These are phyloP conservation scores for Cyberlindnera xishuangbannaensis DNA, from an alignment of 805 yeast genomes.

Conservation along the genomic window DNA sequence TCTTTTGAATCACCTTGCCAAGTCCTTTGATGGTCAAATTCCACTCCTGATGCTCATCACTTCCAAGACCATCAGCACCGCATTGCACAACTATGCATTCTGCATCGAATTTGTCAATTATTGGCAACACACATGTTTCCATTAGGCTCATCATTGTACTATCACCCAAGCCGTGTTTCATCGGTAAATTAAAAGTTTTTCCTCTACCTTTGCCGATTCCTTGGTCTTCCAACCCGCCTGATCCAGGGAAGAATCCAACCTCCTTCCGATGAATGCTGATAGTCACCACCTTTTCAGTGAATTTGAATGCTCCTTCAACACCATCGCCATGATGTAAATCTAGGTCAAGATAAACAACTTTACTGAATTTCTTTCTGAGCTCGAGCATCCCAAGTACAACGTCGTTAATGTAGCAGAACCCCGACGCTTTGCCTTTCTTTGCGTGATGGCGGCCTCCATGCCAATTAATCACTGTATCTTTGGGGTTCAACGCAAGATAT, in stretches of 20 bases:
- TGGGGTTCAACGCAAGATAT: conserved; percentile 1
- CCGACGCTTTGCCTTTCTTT: conserved; percentile 47
- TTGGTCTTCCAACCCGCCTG: conserved; percentile 41
- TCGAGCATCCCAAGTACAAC: conserved; percentile 50
- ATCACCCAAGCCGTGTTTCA: conserved; percentile 52
- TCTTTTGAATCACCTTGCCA: conserved; percentile 28
- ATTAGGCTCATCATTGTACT: conserved; percentile 32
- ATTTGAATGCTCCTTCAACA: conserved; percentile 58
- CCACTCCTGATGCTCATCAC: conserved; percentile 65
- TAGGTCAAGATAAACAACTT: conserved; percentile 57
- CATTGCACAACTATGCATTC: conserved; percentile 57
- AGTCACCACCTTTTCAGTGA: conserved; percentile 50
- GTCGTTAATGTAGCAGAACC: conserved; percentile 73
- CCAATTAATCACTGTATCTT: conserved; percentile 54
- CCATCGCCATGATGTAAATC: conserved; percentile 84
- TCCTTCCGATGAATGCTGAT: conserved; percentile 62
- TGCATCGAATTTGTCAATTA: conserved; percentile 35
- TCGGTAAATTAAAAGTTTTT: conserved; percentile 47
- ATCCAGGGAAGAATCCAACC: conserved; percentile 68
- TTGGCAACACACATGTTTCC: conserved; percentile 37
- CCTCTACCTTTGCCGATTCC: conserved; percentile 35
- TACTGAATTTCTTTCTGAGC: conserved; percentile 40
- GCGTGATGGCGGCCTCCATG: conserved; percentile 79
- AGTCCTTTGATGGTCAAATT: conserved; percentile 53
- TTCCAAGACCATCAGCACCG: conserved; percentile 71